Conservation (phyloP, 495 filamentous ascomycete genomes). For the Penicillium egyptiacum region DNA sequence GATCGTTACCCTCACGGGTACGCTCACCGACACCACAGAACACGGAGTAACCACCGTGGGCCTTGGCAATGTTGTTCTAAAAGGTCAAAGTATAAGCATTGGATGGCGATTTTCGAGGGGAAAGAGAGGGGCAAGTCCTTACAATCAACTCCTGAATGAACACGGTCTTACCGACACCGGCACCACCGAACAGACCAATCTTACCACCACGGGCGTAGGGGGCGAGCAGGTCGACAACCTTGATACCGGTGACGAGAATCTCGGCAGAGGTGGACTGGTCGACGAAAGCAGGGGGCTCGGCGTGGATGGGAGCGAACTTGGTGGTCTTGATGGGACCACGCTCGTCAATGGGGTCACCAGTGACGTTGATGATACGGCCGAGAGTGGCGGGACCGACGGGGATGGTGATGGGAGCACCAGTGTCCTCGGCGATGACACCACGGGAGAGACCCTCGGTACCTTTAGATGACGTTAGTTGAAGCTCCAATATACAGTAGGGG, state of each 20-base stretch:
- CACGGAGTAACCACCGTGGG: slow-evolving; percentile 99
- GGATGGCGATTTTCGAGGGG: neutral
- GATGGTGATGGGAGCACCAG: slow-evolving; percentile 93
- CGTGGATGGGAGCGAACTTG: slow-evolving; percentile 88
- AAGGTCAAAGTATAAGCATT: neutral
- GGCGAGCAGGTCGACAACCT: slow-evolving; percentile 97
- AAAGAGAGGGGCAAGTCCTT: slow-evolving; percentile 32
- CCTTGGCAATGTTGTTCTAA: slow-evolving; percentile 99
- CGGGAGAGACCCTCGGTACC: slow-evolving; percentile 99
- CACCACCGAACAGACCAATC: slow-evolving; percentile 99
- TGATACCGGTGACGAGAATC: slow-evolving; percentile 98
- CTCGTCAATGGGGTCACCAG: slow-evolving; percentile 99
- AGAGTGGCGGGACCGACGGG: slow-evolving; percentile 94
- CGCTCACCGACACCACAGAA: slow-evolving; percentile 99
- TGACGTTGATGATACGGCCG: slow-evolving; percentile 99
- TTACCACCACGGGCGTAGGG: slow-evolving; percentile 99
- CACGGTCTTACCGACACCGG: slow-evolving; percentile 99
- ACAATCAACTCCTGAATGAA: slow-evolving; percentile 99
- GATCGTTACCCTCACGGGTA: slow-evolving; percentile 99
- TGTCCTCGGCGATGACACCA: slow-evolving; percentile 80
- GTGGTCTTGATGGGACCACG: slow-evolving; percentile 93
- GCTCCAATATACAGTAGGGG: slow-evolving; percentile 6
- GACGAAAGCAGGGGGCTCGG: slow-evolving; percentile 83
- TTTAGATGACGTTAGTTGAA: slow-evolving; percentile 42
- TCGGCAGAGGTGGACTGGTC: slow-evolving; percentile 96